These are phyloP conservation scores for Cryphonectria parasitica DNA, from an alignment of 2,329 filamentous ascomycete species.

Conservation along the genomic window DNA sequence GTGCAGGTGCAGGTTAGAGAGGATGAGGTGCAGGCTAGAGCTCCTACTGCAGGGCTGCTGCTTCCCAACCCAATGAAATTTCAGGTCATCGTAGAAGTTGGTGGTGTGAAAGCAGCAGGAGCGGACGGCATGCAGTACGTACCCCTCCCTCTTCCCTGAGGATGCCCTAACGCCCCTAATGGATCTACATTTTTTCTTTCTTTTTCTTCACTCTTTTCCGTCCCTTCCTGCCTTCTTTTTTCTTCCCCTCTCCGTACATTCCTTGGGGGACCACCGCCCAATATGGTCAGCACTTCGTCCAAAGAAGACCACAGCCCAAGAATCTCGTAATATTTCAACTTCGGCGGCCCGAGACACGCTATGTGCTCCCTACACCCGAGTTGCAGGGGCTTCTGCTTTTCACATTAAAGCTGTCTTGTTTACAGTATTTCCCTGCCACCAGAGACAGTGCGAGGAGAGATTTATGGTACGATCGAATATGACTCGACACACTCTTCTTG, in stretches of 20 bases:
- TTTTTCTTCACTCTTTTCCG: not conserved
- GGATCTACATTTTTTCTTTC: not conserved
- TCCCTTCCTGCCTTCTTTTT: not conserved
- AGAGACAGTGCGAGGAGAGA: not conserved
- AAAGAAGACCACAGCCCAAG: not conserved
- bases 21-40: not conserved
- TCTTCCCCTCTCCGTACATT: not conserved
- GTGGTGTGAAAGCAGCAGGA: not conserved
- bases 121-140: not conserved
- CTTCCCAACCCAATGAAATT: not conserved
- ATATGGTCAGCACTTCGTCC: not conserved
- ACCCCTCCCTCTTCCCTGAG: not conserved
- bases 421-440: not conserved
- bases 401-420: not conserved
- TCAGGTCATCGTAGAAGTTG: not conserved
- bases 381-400: not conserved
- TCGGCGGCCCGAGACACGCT: conserved; percentile 8
- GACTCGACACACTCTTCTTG: not conserved
- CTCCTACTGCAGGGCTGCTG: not conserved
- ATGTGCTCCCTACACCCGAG: not conserved
- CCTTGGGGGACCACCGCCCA: not conserved
- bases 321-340: not conserved
- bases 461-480: not conserved
- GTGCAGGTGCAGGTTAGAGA: not conserved
- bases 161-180: not conserved